Evolutionary conservation across 345 rosid species (phyloP).

Genomic region (Cardamine resedifolia): DNA sequence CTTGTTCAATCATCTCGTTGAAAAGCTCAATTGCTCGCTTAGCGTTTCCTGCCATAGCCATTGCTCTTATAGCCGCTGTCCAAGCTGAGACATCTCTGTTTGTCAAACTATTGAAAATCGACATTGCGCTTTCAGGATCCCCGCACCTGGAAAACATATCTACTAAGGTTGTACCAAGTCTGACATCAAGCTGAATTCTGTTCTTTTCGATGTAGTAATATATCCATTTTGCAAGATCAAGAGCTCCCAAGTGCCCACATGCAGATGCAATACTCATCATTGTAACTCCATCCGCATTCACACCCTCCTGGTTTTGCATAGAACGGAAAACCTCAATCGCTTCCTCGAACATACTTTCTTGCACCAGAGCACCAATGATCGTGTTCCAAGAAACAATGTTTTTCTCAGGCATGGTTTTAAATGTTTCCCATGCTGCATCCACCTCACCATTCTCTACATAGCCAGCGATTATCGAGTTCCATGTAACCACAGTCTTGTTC

Average conservation of each 20-base stretch:
- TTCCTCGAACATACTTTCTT: conserved; percentile 62
- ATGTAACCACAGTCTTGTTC: conserved; percentile 57
- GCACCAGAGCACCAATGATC: conserved; percentile 51
- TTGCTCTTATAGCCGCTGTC: conserved; percentile 68
- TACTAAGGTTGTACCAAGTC: conserved; percentile 52
- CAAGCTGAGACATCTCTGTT: conserved; percentile 66
- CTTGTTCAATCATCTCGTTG: conserved; percentile 50
- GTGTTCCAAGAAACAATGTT: conserved; percentile 67
- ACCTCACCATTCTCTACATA: conserved; percentile 48
- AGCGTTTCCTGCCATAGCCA: conserved; percentile 60
- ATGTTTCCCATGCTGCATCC: conserved; percentile 52
- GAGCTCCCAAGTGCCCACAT: conserved; percentile 61
- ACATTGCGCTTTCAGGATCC: conserved; percentile 56
- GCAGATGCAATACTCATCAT: conserved; percentile 61
- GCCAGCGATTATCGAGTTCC: conserved; percentile 63
- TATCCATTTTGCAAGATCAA: conserved; percentile 63
- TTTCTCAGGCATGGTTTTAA: conserved; percentile 57
- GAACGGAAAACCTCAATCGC: conserved; percentile 52
- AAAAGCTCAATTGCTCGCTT: conserved; percentile 50
- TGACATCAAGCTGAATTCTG: conserved; percentile 48
- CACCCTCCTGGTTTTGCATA: conserved; percentile 53
- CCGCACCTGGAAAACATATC: conserved; percentile 78
- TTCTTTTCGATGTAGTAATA: conserved; percentile 44
- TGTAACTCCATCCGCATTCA: conserved; percentile 53
- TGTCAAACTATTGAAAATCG: conserved; percentile 46